Percentiles rank a stretch among this genome's conserved stretches.
Conservation (phyloP, 2,329 filamentous ascomycete genomes). For the Apiospora pterosperma region DNA sequence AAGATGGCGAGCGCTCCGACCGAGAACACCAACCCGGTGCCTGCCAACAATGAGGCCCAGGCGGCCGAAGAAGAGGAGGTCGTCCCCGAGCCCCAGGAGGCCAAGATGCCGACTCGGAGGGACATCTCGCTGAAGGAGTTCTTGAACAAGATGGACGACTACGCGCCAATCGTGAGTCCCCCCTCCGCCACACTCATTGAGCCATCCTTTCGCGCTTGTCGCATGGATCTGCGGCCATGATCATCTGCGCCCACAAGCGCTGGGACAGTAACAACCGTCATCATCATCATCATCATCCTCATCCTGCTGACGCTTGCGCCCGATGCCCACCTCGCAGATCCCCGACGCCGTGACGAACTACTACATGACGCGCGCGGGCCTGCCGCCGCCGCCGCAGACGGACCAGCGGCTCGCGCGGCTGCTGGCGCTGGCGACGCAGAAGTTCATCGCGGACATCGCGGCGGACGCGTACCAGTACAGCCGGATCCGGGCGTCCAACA, state of each 20-base stretch:
- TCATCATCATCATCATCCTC: neutral
- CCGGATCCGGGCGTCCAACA: constrained; percentile 88
- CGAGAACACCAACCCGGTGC: constrained; percentile 25
- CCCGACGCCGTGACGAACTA: constrained; percentile 97
- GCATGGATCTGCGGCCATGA: neutral
- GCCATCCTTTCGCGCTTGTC: neutral
- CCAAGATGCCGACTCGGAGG: constrained; percentile 75
- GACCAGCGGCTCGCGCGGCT: constrained; percentile 88
- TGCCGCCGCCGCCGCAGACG: constrained; percentile 87
- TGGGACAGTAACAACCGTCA: no score
- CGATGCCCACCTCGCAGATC: constrained; percentile 55
- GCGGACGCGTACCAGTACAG: constrained; percentile 98
- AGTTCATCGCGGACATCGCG: constrained; percentile 96
- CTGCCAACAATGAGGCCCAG: constrained; percentile 17
- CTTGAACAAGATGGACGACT: constrained; percentile 94
- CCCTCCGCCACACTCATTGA: neutral
- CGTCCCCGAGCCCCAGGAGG: constrained; percentile 35
- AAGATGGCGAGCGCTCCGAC: constrained; percentile 23
- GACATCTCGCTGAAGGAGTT: constrained; percentile 92
- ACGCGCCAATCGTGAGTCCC: constrained; percentile 84
- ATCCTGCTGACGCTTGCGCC: constrained; percentile 3
- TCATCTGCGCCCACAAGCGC: neutral
- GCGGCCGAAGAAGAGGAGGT: constrained; percentile 15
- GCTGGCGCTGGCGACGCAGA: constrained; percentile 95
- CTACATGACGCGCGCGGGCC: constrained; percentile 93